Conservation (phyloP, 331 rosid species). For the Telfairia occidentalis region DNA sequence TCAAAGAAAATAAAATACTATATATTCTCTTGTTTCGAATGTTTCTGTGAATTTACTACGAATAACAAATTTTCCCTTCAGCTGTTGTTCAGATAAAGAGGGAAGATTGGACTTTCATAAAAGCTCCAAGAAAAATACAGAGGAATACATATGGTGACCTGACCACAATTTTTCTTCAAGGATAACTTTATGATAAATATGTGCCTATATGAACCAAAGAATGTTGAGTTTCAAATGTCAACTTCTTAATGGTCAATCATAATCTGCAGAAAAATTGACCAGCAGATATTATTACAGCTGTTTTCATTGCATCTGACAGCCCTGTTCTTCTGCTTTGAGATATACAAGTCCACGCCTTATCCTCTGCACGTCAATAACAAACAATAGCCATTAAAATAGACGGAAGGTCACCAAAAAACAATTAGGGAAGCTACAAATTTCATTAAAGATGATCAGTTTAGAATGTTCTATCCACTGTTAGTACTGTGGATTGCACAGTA, state of each 20-base stretch:
- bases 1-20: not conserved
- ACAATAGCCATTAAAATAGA: not conserved
- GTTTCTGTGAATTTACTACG: not conserved
- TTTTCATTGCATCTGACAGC: conserved; percentile 58
- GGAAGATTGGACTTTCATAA: not conserved
- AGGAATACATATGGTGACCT: not conserved
- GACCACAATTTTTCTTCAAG: not conserved
- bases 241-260: conserved; percentile 16
- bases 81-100: not conserved
- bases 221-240: conserved; percentile 36
- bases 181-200: not conserved
- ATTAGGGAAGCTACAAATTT: not conserved
- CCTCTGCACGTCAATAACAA: conserved; percentile 42
- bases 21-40: not conserved
- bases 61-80: not conserved
- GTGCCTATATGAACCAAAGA: conserved; percentile 41
- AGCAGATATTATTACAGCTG: conserved; percentile 11
- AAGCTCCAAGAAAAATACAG: not conserved
- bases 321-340: conserved; percentile 55
- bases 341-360: conserved; percentile 54
- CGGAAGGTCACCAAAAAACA: not conserved
- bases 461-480: not conserved
- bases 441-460: not conserved
- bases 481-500: not conserved
- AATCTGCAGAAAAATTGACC: conserved; percentile 6